Percentiles rank a stretch among this genome's conserved stretches.
phyloP scores from a whole-genome alignment of 2,329 filamentous ascomycete genomes.

The Blastomyces emzantsi region DNA sequence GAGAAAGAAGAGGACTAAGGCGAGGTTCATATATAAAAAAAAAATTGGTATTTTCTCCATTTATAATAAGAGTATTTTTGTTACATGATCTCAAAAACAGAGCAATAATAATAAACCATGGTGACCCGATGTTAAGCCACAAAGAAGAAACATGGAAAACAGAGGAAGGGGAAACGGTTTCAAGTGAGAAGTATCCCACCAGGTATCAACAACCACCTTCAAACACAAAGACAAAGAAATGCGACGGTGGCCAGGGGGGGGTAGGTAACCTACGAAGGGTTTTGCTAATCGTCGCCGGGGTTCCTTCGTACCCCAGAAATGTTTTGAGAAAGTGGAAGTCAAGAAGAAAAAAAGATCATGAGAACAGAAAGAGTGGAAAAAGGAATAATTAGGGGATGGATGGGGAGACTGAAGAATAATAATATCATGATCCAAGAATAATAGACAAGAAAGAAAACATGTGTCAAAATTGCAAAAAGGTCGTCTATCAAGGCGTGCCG shows the following conservation, averaged over 20 bases:
- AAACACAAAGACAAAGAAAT: background rate
- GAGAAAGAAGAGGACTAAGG: background rate
- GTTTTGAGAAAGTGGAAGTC: background rate
- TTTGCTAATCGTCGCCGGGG: background rate
- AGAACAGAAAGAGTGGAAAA: background rate
- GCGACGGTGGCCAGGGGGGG: background rate
- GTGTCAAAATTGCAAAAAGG: background rate
- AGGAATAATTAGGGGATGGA: background rate
- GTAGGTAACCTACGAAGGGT: background rate
- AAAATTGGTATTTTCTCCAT: background rate
- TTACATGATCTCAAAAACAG: background rate
- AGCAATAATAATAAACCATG: background rate
- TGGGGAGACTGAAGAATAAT: background rate
- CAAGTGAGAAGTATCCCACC: background rate
- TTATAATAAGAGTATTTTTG: background rate
- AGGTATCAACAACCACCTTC: background rate
- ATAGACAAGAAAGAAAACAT: background rate
- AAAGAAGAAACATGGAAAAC: background rate
- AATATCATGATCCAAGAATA: slow-evolving; percentile 5
- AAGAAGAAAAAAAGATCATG: background rate
- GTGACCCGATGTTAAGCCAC: background rate
- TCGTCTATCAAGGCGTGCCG: background rate
- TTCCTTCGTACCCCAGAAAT: background rate
- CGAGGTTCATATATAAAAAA: background rate
- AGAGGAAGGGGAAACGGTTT: background rate